Percentiles rank a stretch among this genome's conserved stretches.
phyloP scores from a whole-genome alignment of 495 filamentous ascomycete genomes.

The Alectoria sarmentosa region DNA sequence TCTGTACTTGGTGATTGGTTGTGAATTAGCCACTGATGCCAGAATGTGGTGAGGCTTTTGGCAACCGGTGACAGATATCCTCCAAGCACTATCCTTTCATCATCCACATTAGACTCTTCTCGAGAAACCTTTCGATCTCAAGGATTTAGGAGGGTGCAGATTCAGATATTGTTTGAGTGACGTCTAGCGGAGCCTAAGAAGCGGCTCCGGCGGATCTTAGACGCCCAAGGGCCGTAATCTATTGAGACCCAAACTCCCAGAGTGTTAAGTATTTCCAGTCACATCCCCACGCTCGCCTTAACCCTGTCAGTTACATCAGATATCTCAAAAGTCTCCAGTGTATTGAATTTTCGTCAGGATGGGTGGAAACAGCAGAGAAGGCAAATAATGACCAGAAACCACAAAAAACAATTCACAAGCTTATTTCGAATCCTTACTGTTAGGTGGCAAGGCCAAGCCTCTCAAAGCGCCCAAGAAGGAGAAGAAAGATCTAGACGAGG shows the following conservation, averaged over 20 bases:
- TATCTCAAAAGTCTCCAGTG: background rate
- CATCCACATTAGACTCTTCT: background rate
- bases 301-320: background rate
- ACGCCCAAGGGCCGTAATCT: too few species aligned
- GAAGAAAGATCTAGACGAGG: conserved; percentile 66
- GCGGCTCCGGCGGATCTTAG: background rate
- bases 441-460: conserved; percentile 81
- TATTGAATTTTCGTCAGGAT: conserved; percentile 34
- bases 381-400: conserved; percentile 29
- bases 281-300: background rate
- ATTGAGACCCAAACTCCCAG: too few species aligned
- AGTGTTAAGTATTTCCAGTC: background rate
- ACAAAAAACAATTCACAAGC: background rate
- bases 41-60: conserved; percentile 28
- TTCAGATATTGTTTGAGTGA: too few species aligned
- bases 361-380: conserved; percentile 65
- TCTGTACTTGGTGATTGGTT: conserved; percentile 12
- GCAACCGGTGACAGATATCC: conserved; percentile 26
- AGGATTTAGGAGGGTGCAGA: background rate
- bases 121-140: background rate
- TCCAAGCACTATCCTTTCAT: conserved; percentile 3
- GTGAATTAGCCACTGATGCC: conserved; percentile 28
- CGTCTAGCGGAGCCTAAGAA: background rate
- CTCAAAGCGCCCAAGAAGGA: conserved; percentile 76
- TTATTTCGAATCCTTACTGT: conserved; percentile 9